These are phyloP conservation scores for Protomyces macrosporus DNA, from an alignment of 1,139 yeast genomes.

Conservation along the genomic window DNA sequence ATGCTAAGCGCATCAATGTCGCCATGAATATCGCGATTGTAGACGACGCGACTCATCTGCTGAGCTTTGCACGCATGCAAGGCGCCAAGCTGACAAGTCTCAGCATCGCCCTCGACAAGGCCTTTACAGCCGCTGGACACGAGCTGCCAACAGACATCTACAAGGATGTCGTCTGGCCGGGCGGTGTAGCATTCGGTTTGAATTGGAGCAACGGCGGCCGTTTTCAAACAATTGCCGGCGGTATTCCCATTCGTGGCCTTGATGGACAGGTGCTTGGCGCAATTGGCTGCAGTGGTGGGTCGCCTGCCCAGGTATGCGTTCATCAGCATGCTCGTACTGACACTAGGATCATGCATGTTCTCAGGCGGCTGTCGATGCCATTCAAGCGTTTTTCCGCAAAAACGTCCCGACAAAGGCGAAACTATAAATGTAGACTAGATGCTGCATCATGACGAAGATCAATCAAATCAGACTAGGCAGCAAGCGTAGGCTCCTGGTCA, in stretches of 20 bases:
- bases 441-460: not conserved
- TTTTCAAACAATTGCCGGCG: slow-evolving; percentile 20
- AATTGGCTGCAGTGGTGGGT: slow-evolving; percentile 18
- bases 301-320: slow-evolving; percentile 10
- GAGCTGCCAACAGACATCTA: slow-evolving; percentile 3
- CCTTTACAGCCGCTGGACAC: slow-evolving; percentile 24
- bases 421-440: not conserved
- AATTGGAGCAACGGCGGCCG: slow-evolving; percentile 20
- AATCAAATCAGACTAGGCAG: not conserved
- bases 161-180: slow-evolving; percentile 24
- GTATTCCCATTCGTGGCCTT: slow-evolving; percentile 4
- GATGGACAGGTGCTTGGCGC: slow-evolving; percentile 19
- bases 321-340: not conserved
- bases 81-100: slow-evolving; percentile 21
- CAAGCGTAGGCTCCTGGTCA: not conserved
- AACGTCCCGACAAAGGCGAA: not conserved
- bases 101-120: slow-evolving; percentile 23
- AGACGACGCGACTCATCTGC: slow-evolving; percentile 8
- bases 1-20: slow-evolving; percentile 17
- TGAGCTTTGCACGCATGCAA: slow-evolving; percentile 14
- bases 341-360: slow-evolving; percentile 13
- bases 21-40: slow-evolving; percentile 25
- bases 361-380: slow-evolving; percentile 7
- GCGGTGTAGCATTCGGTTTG: slow-evolving; percentile 23
- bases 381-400: not conserved